A percentile compares a stretch with the other conserved stretches of the same genome.
Conservation (phyloP, 495 filamentous ascomycete species). For the Pseudoneurospora amorphoporcata region DNA sequence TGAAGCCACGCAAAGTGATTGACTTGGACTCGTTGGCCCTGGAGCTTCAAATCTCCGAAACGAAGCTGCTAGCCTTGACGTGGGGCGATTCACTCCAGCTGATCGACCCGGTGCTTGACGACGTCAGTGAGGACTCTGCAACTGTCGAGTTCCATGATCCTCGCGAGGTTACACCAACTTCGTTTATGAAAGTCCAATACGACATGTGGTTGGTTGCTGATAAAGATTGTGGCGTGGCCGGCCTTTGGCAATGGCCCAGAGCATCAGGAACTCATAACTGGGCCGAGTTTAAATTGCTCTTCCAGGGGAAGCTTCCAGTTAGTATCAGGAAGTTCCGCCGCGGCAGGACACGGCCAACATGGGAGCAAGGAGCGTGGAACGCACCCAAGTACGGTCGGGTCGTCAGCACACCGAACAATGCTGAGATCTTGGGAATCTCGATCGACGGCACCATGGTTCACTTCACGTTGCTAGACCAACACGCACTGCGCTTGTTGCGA, state of each 20-base stretch:
- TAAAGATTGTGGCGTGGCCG: conserved; percentile 35
- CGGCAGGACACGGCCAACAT: conserved; percentile 33
- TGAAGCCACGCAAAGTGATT: conserved; percentile 26
- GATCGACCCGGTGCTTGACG: conserved; percentile 20
- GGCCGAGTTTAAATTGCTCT: conserved; percentile 32
- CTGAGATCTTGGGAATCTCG: conserved; percentile 49
- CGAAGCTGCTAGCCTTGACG: conserved; percentile 34
- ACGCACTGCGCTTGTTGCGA: conserved; percentile 49
- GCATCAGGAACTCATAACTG: conserved; percentile 17
- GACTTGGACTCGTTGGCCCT: conserved; percentile 35
- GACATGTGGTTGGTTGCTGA: conserved; percentile 37
- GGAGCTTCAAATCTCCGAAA: conserved; percentile 28
- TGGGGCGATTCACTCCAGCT: conserved; percentile 34
- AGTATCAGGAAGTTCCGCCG: conserved; percentile 41
- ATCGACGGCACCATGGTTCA: conserved; percentile 57
- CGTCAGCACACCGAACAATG: conserved; percentile 18
- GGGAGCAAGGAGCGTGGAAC: conserved; percentile 20
- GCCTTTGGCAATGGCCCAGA: conserved; percentile 38
- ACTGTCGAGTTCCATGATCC: not conserved
- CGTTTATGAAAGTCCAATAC: conserved; percentile 6
- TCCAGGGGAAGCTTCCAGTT: conserved; percentile 38
- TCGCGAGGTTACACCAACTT: not conserved
- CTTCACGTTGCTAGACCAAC: conserved; percentile 43
- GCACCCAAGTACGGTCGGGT: conserved; percentile 19
- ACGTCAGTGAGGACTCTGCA: not conserved